These are phyloP conservation scores for Boletus tomentosulus DNA, from an alignment of 768 basidiomycete species.

Conservation along the genomic window DNA sequence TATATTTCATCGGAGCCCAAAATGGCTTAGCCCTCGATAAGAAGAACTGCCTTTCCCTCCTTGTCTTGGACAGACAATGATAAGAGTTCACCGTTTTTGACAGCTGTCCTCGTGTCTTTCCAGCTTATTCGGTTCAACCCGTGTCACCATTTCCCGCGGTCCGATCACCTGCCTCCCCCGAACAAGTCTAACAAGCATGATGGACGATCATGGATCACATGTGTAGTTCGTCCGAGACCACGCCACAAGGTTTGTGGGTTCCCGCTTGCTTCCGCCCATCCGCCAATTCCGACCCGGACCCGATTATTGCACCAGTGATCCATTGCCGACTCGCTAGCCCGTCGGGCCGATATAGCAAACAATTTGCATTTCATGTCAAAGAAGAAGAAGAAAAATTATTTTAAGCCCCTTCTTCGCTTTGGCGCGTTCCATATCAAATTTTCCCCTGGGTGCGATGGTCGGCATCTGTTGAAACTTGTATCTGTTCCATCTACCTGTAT, in stretches of 20 bases:
- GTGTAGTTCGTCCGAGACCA: neutral
- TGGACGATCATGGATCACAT: conserved; percentile 1
- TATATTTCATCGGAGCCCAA: neutral
- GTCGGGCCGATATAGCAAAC: neutral
- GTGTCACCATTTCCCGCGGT: neutral
- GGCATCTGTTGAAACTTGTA: neutral
- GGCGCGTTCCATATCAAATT: too few species aligned
- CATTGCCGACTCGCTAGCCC: neutral
- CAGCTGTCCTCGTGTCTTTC: neutral
- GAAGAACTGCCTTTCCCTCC: neutral
- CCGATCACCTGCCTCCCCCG: conserved; percentile 2
- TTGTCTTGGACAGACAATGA: conserved; percentile 1
- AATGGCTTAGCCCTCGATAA: neutral
- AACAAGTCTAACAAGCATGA: neutral
- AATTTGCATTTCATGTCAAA: neutral
- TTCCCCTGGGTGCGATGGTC: neutral
- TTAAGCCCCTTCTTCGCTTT: neutral
- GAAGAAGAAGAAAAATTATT: neutral
- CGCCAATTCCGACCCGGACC: conserved; percentile 1
- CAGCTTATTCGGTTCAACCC: conserved; percentile 2
- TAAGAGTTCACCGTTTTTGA: neutral
- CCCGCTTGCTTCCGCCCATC: conserved; percentile 1
- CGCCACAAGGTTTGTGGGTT: conserved; percentile 6
- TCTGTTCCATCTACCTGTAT: neutral
- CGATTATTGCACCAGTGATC: neutral